These are phyloP conservation scores for Capniomyces stellatus DNA, from an alignment of 371 early-diverging fungal genomes.

Conservation along the genomic window DNA sequence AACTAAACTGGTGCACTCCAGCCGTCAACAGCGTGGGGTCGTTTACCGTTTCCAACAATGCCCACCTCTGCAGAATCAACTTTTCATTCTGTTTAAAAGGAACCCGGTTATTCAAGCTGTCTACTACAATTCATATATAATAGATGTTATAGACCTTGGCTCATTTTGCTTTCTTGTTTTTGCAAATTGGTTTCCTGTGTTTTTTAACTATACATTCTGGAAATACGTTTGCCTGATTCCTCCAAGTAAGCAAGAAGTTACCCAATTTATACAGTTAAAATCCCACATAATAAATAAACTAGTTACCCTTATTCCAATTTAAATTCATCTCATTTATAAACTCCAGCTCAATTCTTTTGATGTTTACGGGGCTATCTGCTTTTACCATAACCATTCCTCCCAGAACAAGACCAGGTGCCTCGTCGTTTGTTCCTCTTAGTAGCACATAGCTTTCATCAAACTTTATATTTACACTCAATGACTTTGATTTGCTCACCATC, in stretches of 20 bases:
- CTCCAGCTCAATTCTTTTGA: background rate
- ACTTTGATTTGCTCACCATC: background rate
- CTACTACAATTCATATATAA: too few relatives aligned
- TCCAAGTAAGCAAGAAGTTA: too few relatives aligned
- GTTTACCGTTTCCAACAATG: background rate
- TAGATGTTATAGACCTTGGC: too few relatives aligned
- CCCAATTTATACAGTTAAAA: too few relatives aligned
- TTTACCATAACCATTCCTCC: background rate
- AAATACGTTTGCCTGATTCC: too few relatives aligned
- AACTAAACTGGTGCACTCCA: background rate
- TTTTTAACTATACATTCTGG: background rate
- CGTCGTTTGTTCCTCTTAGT: background rate
- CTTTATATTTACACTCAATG: background rate
- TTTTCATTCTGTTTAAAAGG: background rate
- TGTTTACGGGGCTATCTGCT: background rate
- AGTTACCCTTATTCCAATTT: background rate
- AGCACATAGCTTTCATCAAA: background rate
- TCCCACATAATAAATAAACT: too few relatives aligned
- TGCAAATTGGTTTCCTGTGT: background rate
- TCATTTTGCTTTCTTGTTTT: background rate
- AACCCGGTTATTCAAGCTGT: too few relatives aligned
- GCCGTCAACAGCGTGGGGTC: background rate
- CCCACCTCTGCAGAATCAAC: background rate
- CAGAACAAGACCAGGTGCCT: background rate
- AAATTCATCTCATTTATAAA: background rate